Percentiles rank a stretch among this genome's conserved stretches.
These are phyloP conservation scores for Beta macrorhiza DNA, from an alignment of 179 eudicot species.

Conservation along the genomic window DNA sequence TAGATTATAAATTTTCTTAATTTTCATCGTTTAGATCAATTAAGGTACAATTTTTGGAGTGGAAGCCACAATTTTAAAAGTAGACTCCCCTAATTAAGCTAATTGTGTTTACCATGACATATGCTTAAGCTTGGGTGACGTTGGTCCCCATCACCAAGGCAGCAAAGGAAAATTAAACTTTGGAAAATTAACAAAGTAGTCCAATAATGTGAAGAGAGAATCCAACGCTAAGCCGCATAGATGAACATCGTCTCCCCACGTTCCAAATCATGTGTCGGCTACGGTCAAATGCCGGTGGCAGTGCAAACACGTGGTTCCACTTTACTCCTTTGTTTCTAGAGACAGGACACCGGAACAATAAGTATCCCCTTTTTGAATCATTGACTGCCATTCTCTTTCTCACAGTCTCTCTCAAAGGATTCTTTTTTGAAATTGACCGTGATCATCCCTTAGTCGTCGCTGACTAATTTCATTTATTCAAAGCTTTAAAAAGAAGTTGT, in stretches of 20 bases:
- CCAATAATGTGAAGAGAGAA: not conserved
- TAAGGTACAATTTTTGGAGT: no score
- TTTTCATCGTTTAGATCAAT: no score
- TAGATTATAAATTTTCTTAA: no score
- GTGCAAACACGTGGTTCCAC: constrained; percentile 11
- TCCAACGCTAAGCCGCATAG: not conserved
- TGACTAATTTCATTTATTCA: not conserved
- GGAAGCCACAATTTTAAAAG: no score
- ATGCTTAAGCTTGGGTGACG: no score
- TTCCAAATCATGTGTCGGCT: constrained; percentile 16
- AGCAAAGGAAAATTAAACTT: not conserved
- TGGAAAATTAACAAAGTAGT: not conserved
- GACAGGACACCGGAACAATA: constrained; percentile 5
- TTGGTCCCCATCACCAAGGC: no score
- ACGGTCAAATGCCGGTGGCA: constrained; percentile 31
- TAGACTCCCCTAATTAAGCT: no score
- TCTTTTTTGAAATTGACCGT: not conserved
- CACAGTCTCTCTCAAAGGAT: not conserved
- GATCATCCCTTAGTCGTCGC: not conserved
- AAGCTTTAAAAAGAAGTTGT: not conserved
- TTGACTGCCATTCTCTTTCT: not conserved
- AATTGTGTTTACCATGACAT: no score
- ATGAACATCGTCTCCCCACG: not conserved
- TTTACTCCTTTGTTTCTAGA: constrained; percentile 4
- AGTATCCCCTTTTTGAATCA: not conserved